These are phyloP conservation scores for Creolimax fragrantissima DNA, from an alignment of 78 protist species.

Conservation along the genomic window DNA sequence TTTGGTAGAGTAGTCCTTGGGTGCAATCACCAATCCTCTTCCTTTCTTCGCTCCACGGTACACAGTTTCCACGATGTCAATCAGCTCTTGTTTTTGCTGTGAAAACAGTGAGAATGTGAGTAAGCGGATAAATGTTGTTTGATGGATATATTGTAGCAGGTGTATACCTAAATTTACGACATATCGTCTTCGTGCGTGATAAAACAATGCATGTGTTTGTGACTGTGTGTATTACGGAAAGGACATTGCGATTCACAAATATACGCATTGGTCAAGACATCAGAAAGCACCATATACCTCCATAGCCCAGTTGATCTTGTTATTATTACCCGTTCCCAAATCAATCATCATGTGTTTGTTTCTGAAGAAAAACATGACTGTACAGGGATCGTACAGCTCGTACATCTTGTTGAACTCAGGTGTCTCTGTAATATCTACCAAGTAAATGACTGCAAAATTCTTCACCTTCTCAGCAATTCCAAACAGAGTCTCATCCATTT, in stretches of 20 bases:
- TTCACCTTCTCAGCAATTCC: slow-evolving; percentile 20
- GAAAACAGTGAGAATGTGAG: no score
- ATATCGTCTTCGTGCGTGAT: no score
- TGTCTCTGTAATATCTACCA: slow-evolving; percentile 79
- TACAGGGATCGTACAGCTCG: slow-evolving; percentile 94
- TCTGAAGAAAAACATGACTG: slow-evolving; percentile 96
- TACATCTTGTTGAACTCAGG: slow-evolving; percentile 99
- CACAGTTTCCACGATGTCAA: slow-evolving; percentile 80
- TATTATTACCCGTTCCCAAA: slow-evolving; percentile 96
- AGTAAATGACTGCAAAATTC: slow-evolving; percentile 38
- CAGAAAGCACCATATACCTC: background rate
- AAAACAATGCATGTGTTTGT: no score
- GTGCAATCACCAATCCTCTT: slow-evolving; percentile 82
- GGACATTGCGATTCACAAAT: background rate
- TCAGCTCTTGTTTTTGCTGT: slow-evolving; percentile 77
- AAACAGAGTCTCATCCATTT: slow-evolving; percentile 19
- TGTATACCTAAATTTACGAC: no score
- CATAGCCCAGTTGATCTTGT: slow-evolving; percentile 93
- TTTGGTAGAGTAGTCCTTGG: slow-evolving; percentile 89
- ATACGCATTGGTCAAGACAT: background rate
- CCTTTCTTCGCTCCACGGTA: slow-evolving; percentile 93
- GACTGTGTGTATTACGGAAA: no score
- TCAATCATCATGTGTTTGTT: slow-evolving; percentile 49
- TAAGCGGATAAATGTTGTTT: no score
- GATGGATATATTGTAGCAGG: no score